Evolutionary conservation across 2,329 filamentous ascomycete genomes (phyloP), one percentile per base, ranked within the genome.

Genomic region (Paraphaeosphaeria sporulosa): DNA sequence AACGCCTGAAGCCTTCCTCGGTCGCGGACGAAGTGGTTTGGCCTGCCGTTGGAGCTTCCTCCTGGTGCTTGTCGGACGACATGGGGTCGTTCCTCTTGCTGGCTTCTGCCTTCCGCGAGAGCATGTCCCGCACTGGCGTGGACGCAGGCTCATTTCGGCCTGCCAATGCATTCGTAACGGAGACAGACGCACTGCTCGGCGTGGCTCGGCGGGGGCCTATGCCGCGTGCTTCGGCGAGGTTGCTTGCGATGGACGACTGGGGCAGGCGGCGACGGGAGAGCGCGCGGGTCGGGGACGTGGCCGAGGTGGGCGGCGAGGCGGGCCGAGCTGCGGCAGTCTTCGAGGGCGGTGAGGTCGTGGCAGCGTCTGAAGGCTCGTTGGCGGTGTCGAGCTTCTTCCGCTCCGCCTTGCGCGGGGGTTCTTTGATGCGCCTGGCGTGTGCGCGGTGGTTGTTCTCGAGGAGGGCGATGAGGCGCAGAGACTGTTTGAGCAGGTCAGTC

Each of bases 391-490:
- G 21, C n/a, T 46, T 55, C 49, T 42, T 70, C 64, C 63, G 67
- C 64, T 72, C 71, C 51, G 58, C 62, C 60, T 69, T 75, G 69
- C 64, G 60, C 72, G 72, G 42, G 40, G 91, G 89, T 46, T 90
- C 86, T 71, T 90, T 90, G 64, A 98, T 86, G 44, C 97, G 87
- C 64, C 90, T 88, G 17, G 94, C 93, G 13, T 98, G 88, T 63
- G 88, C 89, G 66, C 89, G 87, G 76, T 99, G 95, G 76, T 99
- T 93, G 64, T 91, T 86, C 78, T 97, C 93, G 59, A 99, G 88
- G 2, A 98, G 86, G 66, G 86, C 87, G 61, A 99, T 83, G 10
- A 94, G 95, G 55, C 95, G 88, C 52, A 96, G 80, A 15, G 94
- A 94, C 83, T 97, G 57, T 32, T 1, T n/a, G 4, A 13, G 13